phyloP scores from a whole-genome alignment of 2,329 filamentous ascomycete genomes.

The Colletotrichum sp. region DNA sequence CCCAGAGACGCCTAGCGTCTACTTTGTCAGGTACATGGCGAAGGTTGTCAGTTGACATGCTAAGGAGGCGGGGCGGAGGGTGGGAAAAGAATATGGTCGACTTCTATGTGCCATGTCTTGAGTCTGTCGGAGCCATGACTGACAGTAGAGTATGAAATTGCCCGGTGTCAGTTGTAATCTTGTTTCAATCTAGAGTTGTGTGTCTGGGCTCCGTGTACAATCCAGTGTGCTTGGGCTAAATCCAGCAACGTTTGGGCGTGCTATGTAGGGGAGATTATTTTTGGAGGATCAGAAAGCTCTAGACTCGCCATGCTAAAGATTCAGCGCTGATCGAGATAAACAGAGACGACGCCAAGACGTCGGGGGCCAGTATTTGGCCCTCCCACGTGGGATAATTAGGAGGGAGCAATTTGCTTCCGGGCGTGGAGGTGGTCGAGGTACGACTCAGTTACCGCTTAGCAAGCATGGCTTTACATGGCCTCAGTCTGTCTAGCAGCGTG shows the following conservation, averaged over 20 bases:
- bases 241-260: background rate
- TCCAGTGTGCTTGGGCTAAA: background rate
- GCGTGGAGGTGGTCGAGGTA: background rate
- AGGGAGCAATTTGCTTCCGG: background rate
- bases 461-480: background rate
- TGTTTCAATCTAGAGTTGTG: background rate
- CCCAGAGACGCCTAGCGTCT: background rate
- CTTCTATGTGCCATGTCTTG: background rate
- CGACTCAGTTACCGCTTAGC: constrained; percentile 7
- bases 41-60: background rate
- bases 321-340: background rate
- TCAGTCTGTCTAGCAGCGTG: background rate
- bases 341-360: background rate
- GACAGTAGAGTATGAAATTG: background rate
- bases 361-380: background rate
- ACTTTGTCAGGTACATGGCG: background rate
- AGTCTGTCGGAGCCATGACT: background rate
- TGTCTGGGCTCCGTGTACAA: background rate
- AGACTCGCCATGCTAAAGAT: background rate
- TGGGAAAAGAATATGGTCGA: background rate
- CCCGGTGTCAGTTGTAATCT: background rate
- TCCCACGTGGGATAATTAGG: background rate
- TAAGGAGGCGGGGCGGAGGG: background rate
- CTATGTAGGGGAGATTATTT: background rate
- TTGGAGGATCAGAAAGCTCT: background rate